A percentile compares a stretch with the other conserved stretches of the same genome.
These are phyloP conservation scores for Verticillium nonalfalfae DNA, from an alignment of 2,329 filamentous ascomycete genomes.

Conservation along the genomic window DNA sequence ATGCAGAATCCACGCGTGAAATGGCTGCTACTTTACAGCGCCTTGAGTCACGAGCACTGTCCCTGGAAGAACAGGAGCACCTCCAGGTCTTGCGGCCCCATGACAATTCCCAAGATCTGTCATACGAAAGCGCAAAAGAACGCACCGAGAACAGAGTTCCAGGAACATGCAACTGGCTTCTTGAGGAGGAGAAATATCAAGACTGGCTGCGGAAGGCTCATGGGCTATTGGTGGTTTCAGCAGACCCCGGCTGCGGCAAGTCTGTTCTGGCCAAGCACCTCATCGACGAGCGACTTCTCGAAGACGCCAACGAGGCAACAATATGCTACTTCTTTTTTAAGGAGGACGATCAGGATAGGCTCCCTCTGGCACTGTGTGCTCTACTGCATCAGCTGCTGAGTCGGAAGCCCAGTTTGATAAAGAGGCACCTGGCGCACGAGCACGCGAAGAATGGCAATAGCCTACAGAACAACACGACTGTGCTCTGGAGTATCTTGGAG, in stretches of 20 bases:
- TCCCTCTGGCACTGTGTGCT: constrained; percentile 1
- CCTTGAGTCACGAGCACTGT: neutral
- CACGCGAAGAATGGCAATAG: neutral
- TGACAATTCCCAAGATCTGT: neutral
- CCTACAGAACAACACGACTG: neutral
- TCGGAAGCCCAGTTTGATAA: neutral
- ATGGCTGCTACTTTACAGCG: neutral
- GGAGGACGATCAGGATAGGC: neutral
- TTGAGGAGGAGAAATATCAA: neutral
- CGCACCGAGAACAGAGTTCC: neutral
- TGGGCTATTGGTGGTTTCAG: neutral
- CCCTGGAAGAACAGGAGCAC: neutral
- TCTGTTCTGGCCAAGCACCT: neutral
- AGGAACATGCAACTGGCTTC: constrained; percentile 9
- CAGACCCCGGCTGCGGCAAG: constrained; percentile 8
- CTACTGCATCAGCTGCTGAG: constrained; percentile 1
- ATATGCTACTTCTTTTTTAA: constrained; percentile 11
- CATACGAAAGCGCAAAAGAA: neutral
- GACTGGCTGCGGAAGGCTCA: neutral
- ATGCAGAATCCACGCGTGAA: neutral
- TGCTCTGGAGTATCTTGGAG: neutral
- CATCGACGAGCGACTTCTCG: neutral
- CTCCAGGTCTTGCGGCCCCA: neutral
- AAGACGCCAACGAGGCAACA: neutral
- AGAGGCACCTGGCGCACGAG: neutral